Evolutionary conservation across 2,329 filamentous ascomycete genomes (phyloP).

Genomic region (Ceratocystiopsis minuta): DNA sequence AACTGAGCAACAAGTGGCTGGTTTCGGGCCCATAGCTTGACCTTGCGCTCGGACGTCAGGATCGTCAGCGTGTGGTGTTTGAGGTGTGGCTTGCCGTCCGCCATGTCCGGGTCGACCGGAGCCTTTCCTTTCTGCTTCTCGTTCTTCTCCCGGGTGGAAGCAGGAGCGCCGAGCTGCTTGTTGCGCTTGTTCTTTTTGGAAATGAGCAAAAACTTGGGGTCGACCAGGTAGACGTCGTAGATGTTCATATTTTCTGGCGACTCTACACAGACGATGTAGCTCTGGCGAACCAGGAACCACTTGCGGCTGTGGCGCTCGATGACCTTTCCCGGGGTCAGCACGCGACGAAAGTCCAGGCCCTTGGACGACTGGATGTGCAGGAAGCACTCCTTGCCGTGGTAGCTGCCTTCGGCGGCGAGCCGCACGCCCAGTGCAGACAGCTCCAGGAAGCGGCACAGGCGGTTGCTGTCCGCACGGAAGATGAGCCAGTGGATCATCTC

Average conservation of each 20-base stretch:
- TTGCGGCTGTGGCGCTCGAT: constrained; percentile 75
- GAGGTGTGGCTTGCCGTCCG: constrained; percentile 15
- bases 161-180: constrained; percentile 21
- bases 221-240: constrained; percentile 95
- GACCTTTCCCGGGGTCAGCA: constrained; percentile 60
- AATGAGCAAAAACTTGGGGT: constrained; percentile 68
- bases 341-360: constrained; percentile 68
- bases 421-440: constrained; percentile 86
- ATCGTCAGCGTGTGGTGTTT: constrained; percentile 76
- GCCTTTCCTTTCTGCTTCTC: constrained; percentile 24
- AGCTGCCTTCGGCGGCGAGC: constrained; percentile 85
- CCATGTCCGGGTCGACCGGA: constrained; percentile 28
- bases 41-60: constrained; percentile 79
- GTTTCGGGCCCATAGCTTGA: constrained; percentile 80
- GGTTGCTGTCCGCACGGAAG: constrained; percentile 88
- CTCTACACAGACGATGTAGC: constrained; percentile 95
- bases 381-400: constrained; percentile 93
- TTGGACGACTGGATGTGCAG: constrained; percentile 84
- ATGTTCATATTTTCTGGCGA: constrained; percentile 98
- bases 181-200: constrained; percentile 48
- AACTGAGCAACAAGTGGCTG: constrained; percentile 83
- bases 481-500: constrained; percentile 94
- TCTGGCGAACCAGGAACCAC: constrained; percentile 96
- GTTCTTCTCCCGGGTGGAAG: constrained; percentile 23
- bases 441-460: constrained; percentile 89